Evolutionary conservation across 805 yeast species (phyloP).

Genomic region (Wickerhamiella shivajii): DNA sequence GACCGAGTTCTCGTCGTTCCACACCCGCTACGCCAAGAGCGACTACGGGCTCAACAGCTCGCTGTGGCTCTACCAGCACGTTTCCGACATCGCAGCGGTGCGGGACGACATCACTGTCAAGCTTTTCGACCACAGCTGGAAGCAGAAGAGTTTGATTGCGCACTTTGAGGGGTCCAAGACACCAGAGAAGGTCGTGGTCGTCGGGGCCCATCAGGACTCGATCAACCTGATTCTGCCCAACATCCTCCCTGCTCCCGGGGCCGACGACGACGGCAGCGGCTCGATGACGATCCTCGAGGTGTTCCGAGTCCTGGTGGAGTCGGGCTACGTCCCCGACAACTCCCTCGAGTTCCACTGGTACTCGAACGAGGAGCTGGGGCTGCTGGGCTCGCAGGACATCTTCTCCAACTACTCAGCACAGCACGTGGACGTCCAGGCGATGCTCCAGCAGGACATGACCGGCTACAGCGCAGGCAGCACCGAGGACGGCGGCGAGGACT

Average conservation of each 20-base stretch:
- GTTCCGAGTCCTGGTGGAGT: slow-evolving; percentile 41
- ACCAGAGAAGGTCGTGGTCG: slow-evolving; percentile 41
- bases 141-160: slow-evolving; percentile 62
- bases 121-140: slow-evolving; percentile 57
- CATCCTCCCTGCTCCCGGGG: slow-evolving; percentile 71
- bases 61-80: slow-evolving; percentile 44
- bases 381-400: slow-evolving; percentile 72
- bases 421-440: slow-evolving; percentile 48
- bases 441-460: slow-evolving; percentile 94
- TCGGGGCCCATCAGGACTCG: slow-evolving; percentile 87
- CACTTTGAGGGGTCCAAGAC: slow-evolving; percentile 31
- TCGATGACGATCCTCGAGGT: slow-evolving; percentile 67
- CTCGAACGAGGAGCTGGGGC: slow-evolving; percentile 89
- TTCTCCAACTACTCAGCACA: slow-evolving; percentile 38
- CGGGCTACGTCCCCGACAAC: slow-evolving; percentile 42
- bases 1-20: slow-evolving; percentile 51
- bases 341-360: slow-evolving; percentile 88
- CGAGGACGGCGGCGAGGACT: slow-evolving; percentile 39
- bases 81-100: slow-evolving; percentile 25
- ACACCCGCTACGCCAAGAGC: slow-evolving; percentile 63
- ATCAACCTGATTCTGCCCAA: slow-evolving; percentile 59
- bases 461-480: slow-evolving; percentile 48
- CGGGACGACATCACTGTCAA: slow-evolving; percentile 30
- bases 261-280: slow-evolving; percentile 91
- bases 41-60: slow-evolving; percentile 58